phyloP scores from a whole-genome alignment of 164 flowering plant genomes.

The Warburgia ugandensis region DNA sequence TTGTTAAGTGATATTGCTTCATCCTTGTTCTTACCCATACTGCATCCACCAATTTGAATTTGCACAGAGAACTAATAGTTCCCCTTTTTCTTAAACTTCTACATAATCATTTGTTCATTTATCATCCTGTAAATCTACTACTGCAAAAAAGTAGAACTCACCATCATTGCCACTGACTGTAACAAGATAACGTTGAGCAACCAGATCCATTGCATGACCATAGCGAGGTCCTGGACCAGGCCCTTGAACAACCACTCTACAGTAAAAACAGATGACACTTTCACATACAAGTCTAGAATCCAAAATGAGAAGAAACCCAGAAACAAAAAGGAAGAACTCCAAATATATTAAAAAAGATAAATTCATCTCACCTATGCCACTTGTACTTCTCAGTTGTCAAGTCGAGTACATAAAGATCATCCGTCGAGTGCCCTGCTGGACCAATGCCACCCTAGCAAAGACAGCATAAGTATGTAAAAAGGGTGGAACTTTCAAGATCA shows the following conservation, averaged over 20 bases:
- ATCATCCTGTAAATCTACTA: no score
- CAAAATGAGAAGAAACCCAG: no score
- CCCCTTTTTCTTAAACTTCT: no score
- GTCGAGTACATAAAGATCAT: conserved; percentile 92
- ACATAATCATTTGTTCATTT: no score
- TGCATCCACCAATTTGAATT: no score
- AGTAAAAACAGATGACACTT: not conserved
- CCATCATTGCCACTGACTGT: conserved; percentile 17
- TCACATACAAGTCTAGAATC: not conserved
- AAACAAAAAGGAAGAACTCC: not conserved
- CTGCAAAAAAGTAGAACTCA: not conserved
- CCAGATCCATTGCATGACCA: conserved; percentile 19
- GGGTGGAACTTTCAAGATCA: not conserved
- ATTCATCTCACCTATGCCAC: conserved; percentile 76
- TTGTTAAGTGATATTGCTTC: no score
- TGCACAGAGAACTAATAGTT: no score
- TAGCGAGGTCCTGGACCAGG: conserved; percentile 19
- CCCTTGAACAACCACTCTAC: conserved; percentile 18
- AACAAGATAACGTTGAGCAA: conserved; percentile 17
- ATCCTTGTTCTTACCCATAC: no score
- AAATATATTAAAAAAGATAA: not conserved
- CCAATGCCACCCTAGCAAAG: conserved; percentile 96
- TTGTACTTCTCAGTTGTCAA: conserved; percentile 82
- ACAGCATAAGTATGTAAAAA: conserved; percentile 11
- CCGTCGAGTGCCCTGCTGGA: conserved; percentile 99